Evolutionary conservation across 164 flowering plant species (phyloP), one percentile per base, ranked within the genome.

Genomic region (Sextonia rubra): DNA sequence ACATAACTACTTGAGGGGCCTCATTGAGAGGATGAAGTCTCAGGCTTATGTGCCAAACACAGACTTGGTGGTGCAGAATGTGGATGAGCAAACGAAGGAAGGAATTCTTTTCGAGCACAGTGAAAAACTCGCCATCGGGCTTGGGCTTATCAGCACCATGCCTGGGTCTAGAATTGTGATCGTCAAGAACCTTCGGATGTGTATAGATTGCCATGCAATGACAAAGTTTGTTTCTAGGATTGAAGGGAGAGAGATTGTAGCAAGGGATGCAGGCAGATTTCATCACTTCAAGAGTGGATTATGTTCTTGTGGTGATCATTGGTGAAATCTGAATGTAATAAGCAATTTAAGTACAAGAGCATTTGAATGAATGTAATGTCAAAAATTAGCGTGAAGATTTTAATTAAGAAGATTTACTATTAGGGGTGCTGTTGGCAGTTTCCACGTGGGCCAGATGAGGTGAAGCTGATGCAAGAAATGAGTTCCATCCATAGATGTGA

Each of bases 131-230:
- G 89, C 85, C 14, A 76, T 86, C 67, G 83, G 65, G 32, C 73
- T 78, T 32, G 87, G 86, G 66, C 82, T 86, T 25, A 75, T 86
- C 25, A 77, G 80, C 68, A 81, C 84, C 0, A 72, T 80, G 5
- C 78, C 78, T 1, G 76, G 83, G 17, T 44, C 79, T 5, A 74
- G 30, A 12, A 73, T 86, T 58, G 66, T 75, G 23, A 73, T 86
- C 14, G 82, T 82, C 48, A 86, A 84, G 84, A 84, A 86, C 73
- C 84, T 82, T 25, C 74, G 86, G 76, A 77, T 83, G 22, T 84
- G 87, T 72, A 47, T 62, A 25, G 87, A 84, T 68, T 84, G 87
- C 61, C 87, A 86, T 75, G 66, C 26, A 22, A 82, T 69, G n/a
- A 80, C 76, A 2, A 73, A 37, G 23, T 71, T 81, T 47, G 77